Evolutionary conservation across 306 rosid species (phyloP).

Genomic region (Quercus parvula): DNA sequence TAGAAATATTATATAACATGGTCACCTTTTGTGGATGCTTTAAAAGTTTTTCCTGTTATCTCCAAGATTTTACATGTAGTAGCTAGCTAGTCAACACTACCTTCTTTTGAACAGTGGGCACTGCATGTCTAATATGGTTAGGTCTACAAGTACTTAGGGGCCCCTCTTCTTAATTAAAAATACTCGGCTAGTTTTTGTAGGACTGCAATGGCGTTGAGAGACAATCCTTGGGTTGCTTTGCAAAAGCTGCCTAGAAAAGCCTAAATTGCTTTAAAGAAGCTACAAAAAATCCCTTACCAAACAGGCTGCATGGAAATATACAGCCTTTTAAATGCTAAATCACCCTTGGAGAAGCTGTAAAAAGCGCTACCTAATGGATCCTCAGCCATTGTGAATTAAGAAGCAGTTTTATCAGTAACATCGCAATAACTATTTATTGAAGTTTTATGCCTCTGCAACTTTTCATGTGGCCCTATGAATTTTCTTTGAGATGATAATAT

Average conservation of each 20-base stretch:
- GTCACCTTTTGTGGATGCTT: neutral
- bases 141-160: neutral
- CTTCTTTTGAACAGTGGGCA: neutral
- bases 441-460: neutral
- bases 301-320: neutral
- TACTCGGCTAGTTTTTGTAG: neutral
- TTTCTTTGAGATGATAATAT: neutral
- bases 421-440: neutral
- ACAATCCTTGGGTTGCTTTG: neutral
- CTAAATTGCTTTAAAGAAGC: neutral
- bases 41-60: neutral
- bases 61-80: neutral
- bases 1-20: neutral
- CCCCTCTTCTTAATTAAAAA: neutral
- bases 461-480: neutral
- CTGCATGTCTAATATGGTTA: neutral
- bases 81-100: neutral
- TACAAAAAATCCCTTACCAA: neutral
- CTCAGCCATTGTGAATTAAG: neutral
- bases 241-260: neutral
- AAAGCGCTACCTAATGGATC: neutral
- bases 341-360: neutral
- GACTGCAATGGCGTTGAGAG: neutral
- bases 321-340: neutral
- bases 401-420: neutral